Evolutionary conservation across 2,329 filamentous ascomycete species (phyloP).

Genomic region (Grosmannia serpens): DNA sequence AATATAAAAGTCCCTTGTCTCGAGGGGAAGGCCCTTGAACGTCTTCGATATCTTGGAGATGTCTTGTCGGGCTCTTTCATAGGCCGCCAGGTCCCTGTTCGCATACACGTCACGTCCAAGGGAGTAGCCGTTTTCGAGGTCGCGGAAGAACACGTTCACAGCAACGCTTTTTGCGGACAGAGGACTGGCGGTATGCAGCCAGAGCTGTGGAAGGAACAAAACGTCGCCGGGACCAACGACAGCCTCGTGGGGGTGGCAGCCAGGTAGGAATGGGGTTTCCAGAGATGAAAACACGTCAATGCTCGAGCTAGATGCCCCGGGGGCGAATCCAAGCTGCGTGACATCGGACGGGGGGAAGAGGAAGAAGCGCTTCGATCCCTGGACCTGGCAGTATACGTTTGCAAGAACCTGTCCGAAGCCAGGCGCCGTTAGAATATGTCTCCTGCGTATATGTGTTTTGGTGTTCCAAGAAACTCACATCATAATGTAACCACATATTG

Average conservation of each 20-base stretch:
- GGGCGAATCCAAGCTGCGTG: conserved; percentile 53
- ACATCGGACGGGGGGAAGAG: conserved; percentile 74
- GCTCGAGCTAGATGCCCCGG: conserved; percentile 71
- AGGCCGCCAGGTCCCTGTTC: conserved; percentile 73
- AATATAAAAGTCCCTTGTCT: conserved; percentile 65
- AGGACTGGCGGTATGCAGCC: conserved; percentile 67
- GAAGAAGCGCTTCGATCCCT: conserved; percentile 59
- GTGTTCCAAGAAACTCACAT: conserved; percentile 36
- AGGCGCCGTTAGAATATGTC: neutral
- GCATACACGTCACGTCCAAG: conserved; percentile 75
- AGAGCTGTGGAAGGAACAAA: conserved; percentile 70
- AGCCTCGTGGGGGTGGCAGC: conserved; percentile 55
- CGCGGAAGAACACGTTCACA: conserved; percentile 83
- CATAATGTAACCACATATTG: conserved; percentile 85
- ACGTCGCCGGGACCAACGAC: conserved; percentile 60
- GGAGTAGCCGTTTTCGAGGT: conserved; percentile 56
- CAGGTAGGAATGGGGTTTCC: conserved; percentile 24
- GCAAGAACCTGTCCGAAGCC: conserved; percentile 56
- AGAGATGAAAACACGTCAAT: conserved; percentile 55
- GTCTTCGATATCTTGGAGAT: conserved; percentile 52
- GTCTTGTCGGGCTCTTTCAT: conserved; percentile 69
- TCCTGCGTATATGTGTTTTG: neutral
- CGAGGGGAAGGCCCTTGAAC: conserved; percentile 53
- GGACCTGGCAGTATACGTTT: conserved; percentile 73
- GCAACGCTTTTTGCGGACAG: conserved; percentile 53